These are phyloP conservation scores for Malassezia furfur DNA, from an alignment of 1,284 basidiomycete species.

Conservation along the genomic window DNA sequence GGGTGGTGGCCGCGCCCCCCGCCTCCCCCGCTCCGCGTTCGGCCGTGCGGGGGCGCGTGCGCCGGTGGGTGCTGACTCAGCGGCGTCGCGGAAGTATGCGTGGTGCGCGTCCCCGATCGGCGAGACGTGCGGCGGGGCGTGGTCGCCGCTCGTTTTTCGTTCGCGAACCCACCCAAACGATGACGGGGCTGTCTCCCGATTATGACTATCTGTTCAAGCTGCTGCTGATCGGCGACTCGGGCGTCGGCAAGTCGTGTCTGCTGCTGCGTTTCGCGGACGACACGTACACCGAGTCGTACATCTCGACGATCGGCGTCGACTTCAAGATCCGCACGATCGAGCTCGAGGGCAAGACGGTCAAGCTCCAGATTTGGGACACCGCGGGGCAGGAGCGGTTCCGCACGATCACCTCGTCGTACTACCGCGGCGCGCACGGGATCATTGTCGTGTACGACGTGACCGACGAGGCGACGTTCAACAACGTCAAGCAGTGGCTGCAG, in stretches of 20 bases:
- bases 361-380: slow-evolving; percentile 76
- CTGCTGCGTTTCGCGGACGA: slow-evolving; percentile 52
- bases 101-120: background rate
- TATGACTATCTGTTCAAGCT: slow-evolving; percentile 49
- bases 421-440: slow-evolving; percentile 85
- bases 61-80: slow-evolving; percentile 2
- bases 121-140: background rate
- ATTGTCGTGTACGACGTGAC: slow-evolving; percentile 99
- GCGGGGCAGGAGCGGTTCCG: slow-evolving; percentile 52
- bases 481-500: slow-evolving; percentile 99
- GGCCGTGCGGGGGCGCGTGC: background rate
- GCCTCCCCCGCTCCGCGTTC: too few relatives aligned
- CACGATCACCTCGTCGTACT: slow-evolving; percentile 82
- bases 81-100: background rate
- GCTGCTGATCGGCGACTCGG: slow-evolving; percentile 63
- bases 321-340: slow-evolving; percentile 99
- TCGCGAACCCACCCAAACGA: slow-evolving; percentile 9
- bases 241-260: slow-evolving; percentile 72
- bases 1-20: too few relatives aligned
- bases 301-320: slow-evolving; percentile 59
- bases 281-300: slow-evolving; percentile 52
- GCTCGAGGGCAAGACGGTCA: slow-evolving; percentile 97
- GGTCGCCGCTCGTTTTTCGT: background rate
- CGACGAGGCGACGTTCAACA: slow-evolving; percentile 80
- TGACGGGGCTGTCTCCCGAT: slow-evolving; percentile 40